These are phyloP conservation scores for Phytophthora chlamydospora DNA, from an alignment of 352 stramenopile species.

Conservation along the genomic window DNA sequence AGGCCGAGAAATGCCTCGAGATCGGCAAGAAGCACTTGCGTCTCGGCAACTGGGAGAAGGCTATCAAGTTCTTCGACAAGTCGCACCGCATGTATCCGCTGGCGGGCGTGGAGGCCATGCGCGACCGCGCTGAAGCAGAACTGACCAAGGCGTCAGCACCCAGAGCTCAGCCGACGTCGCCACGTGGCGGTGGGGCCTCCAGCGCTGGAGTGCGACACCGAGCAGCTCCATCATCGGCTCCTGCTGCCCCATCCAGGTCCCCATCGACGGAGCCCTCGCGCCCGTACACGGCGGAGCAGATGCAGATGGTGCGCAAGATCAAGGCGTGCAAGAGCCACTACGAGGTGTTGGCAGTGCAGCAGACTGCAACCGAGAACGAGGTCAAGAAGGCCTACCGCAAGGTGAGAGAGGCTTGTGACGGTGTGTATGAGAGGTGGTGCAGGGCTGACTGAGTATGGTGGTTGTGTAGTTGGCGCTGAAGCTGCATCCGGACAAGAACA, in stretches of 20 bases:
- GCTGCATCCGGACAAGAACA: slow-evolving; percentile 96
- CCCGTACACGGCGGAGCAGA: slow-evolving; percentile 80
- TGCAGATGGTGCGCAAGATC: slow-evolving; percentile 90
- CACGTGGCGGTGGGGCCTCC: slow-evolving; percentile 22
- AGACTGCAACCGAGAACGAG: slow-evolving; percentile 80
- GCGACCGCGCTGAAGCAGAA: slow-evolving; percentile 71
- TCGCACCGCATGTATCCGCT: slow-evolving; percentile 90
- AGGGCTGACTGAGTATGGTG: slow-evolving; percentile 9
- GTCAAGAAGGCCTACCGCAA: slow-evolving; percentile 94
- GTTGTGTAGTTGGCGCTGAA: slow-evolving; percentile 83
- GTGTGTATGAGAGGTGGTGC: neutral
- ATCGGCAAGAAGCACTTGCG: slow-evolving; percentile 89
- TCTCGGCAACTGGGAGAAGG: slow-evolving; percentile 85
- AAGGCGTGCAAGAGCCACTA: slow-evolving; percentile 90
- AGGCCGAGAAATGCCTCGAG: slow-evolving; percentile 93
- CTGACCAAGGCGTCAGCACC: slow-evolving; percentile 48
- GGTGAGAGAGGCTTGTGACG: slow-evolving; percentile 36
- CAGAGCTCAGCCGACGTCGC: slow-evolving; percentile 36
- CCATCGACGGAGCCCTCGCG: slow-evolving; percentile 49
- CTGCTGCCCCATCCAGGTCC: slow-evolving; percentile 36
- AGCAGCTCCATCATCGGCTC: slow-evolving; percentile 28
- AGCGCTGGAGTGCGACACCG: slow-evolving; percentile 36
- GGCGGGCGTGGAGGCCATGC: slow-evolving; percentile 83
- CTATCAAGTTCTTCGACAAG: slow-evolving; percentile 94
- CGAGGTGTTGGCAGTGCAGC: slow-evolving; percentile 81